Conservation (phyloP, 2,329 filamentous ascomycete species). For the Alternaria arborescens region DNA sequence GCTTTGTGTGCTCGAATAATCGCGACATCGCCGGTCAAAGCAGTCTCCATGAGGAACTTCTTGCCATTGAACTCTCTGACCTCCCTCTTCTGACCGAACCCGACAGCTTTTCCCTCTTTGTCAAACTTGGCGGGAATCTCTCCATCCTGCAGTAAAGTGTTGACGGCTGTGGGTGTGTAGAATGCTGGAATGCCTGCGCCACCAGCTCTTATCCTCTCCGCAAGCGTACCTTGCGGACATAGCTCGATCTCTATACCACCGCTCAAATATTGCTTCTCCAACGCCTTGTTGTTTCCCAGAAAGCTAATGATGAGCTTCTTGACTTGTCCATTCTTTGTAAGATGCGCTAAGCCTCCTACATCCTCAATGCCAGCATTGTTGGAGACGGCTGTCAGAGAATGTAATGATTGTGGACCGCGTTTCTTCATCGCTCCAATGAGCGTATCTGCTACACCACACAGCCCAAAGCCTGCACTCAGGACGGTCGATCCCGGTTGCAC, state of each 20-base stretch:
- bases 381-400: conserved; percentile 74
- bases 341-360: conserved; percentile 69
- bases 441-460: conserved; percentile 52
- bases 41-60: conserved; percentile 79
- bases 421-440: conserved; percentile 48
- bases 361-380: conserved; percentile 80
- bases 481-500: conserved; percentile 49
- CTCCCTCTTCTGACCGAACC: conserved; percentile 72
- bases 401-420: conserved; percentile 41
- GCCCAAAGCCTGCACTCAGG: conserved; percentile 51
- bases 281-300: conserved; percentile 77
- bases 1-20: conserved; percentile 80
- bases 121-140: conserved; percentile 71
- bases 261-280: conserved; percentile 77
- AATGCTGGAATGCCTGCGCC: conserved; percentile 83
- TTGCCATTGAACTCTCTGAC: conserved; percentile 76
- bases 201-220: conserved; percentile 74
- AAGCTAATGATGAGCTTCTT: conserved; percentile 79
- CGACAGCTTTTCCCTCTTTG: conserved; percentile 65
- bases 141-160: conserved; percentile 72
- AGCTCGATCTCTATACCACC: conserved; percentile 78
- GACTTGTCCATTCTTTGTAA: conserved; percentile 75
- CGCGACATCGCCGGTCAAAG: conserved; percentile 77
- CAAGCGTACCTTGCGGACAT: conserved; percentile 78
- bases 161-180: conserved; percentile 75